These are phyloP conservation scores for Amanita molliuscula DNA, from an alignment of 768 basidiomycete genomes.

Conservation along the genomic window DNA sequence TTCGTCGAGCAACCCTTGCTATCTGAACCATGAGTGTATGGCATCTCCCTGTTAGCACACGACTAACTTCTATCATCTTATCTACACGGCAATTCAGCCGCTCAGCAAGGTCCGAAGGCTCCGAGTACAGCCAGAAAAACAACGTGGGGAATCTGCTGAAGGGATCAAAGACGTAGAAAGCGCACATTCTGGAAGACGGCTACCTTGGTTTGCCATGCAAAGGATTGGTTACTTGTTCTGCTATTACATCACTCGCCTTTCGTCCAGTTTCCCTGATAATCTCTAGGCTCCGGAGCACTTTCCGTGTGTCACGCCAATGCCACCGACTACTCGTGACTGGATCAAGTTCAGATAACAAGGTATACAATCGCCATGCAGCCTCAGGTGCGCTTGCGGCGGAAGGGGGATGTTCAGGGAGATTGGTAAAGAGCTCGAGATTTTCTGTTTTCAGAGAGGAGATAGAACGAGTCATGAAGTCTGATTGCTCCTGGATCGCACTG, in stretches of 20 bases:
- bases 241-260: conserved; percentile 56
- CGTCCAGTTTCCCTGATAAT: conserved; percentile 66
- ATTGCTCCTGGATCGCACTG: conserved; percentile 10
- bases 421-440: conserved; percentile 37
- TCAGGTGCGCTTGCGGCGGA: conserved; percentile 45
- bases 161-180: neutral
- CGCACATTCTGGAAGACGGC: conserved; percentile 2
- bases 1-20: conserved; percentile 79
- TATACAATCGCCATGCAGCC: conserved; percentile 52
- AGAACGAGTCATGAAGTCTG: conserved; percentile 28
- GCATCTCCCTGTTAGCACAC: conserved; percentile 7
- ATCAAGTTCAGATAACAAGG: conserved; percentile 60
- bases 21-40: conserved; percentile 7
- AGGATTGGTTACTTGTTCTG: conserved; percentile 41
- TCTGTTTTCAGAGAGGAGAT: conserved; percentile 36
- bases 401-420: conserved; percentile 51
- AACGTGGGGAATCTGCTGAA: conserved; percentile 66
- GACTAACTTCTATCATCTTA: conserved; percentile 71
- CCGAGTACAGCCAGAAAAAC: conserved; percentile 86
- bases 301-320: conserved; percentile 95
- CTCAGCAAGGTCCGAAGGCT: conserved; percentile 45
- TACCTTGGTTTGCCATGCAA: conserved; percentile 42
- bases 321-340: conserved; percentile 67
- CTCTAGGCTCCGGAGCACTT: conserved; percentile 70
- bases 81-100: conserved; percentile 79